Conservation (phyloP, 805 yeast species). For the Isabelozyma pseudorhagii region DNA sequence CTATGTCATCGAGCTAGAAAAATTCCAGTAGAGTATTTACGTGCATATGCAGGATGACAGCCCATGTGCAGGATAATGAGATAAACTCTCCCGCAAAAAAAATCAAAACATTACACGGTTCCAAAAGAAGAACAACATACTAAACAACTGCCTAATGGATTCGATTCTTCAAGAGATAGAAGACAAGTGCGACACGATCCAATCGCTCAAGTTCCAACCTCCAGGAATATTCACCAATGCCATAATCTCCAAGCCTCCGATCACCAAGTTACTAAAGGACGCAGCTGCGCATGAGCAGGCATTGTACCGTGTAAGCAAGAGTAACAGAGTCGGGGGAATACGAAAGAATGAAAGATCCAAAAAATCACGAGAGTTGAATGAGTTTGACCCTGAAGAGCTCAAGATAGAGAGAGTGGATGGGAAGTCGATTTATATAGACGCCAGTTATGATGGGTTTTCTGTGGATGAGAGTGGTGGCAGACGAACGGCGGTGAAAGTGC, state of each 20-base stretch:
- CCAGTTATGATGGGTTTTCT: constrained; percentile 18
- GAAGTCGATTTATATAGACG: constrained; percentile 28
- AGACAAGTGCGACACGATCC: constrained; percentile 38
- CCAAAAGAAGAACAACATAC: neutral
- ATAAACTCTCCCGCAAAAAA: neutral
- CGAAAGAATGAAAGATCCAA: neutral
- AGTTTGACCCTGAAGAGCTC: constrained; percentile 11
- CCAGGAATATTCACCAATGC: constrained; percentile 71
- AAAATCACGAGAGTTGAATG: neutral
- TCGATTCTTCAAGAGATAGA: constrained; percentile 18
- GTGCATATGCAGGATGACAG: neutral
- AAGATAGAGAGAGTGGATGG: constrained; percentile 52
- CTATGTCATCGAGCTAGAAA: neutral
- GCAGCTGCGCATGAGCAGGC: constrained; percentile 51
- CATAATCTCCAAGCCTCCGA: constrained; percentile 47
- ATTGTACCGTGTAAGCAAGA: constrained; percentile 41
- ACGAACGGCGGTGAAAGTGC: constrained; percentile 27
- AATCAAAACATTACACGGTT: neutral
- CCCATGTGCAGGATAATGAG: neutral
- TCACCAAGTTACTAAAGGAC: constrained; percentile 58
- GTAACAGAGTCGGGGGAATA: constrained; percentile 2
- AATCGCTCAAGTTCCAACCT: constrained; percentile 44
- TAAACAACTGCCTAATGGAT: neutral
- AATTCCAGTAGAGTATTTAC: no score
- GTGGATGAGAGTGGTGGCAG: constrained; percentile 16